These are phyloP conservation scores for Penicillium palitans DNA, from an alignment of 2,329 filamentous ascomycete genomes.

Conservation along the genomic window DNA sequence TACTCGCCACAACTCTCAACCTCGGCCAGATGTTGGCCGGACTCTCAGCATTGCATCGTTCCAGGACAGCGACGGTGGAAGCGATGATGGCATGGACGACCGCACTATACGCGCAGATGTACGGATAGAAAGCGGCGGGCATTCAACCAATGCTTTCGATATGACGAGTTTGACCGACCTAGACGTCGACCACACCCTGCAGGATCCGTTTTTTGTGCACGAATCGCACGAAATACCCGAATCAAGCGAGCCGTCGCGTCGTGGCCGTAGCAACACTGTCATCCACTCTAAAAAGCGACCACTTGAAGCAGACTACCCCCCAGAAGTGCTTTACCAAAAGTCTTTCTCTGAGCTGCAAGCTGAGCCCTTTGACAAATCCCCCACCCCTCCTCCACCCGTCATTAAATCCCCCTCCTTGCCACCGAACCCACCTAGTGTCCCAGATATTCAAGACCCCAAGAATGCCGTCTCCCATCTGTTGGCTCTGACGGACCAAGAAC, in stretches of 20 bases:
- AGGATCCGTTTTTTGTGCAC: slow-evolving; percentile 35
- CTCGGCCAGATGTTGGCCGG: slow-evolving; percentile 28
- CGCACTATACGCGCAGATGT: slow-evolving; percentile 26
- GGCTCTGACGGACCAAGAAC: slow-evolving; percentile 40
- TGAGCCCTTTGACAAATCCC: slow-evolving; percentile 52
- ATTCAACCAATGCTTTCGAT: slow-evolving; percentile 34
- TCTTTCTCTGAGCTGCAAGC: slow-evolving; percentile 50
- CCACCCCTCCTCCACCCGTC: slow-evolving; percentile 30
- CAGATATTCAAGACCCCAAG: slow-evolving; percentile 25
- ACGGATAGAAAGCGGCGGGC: slow-evolving; percentile 27
- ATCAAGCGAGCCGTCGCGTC: slow-evolving; percentile 6
- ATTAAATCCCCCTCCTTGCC: slow-evolving; percentile 24
- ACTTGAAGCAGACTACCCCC: slow-evolving; percentile 52
- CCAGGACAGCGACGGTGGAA: slow-evolving; percentile 22
- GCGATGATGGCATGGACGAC: slow-evolving; percentile 22
- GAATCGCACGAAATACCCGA: slow-evolving; percentile 4
- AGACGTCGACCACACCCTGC: slow-evolving; percentile 32
- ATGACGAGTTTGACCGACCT: slow-evolving; percentile 36
- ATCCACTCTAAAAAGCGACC: slow-evolving; percentile 32
- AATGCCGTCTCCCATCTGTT: slow-evolving; percentile 43
- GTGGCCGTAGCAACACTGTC: slow-evolving; percentile 27
- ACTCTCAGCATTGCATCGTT: slow-evolving; percentile 23
- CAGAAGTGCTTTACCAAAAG: slow-evolving; percentile 47
- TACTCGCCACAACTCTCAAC: slow-evolving; percentile 34
- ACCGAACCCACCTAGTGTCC: slow-evolving; percentile 20